Base-by-base conservation (phyloP, 306 rosid genomes). In the Gastrolobium villosum region DNA sequence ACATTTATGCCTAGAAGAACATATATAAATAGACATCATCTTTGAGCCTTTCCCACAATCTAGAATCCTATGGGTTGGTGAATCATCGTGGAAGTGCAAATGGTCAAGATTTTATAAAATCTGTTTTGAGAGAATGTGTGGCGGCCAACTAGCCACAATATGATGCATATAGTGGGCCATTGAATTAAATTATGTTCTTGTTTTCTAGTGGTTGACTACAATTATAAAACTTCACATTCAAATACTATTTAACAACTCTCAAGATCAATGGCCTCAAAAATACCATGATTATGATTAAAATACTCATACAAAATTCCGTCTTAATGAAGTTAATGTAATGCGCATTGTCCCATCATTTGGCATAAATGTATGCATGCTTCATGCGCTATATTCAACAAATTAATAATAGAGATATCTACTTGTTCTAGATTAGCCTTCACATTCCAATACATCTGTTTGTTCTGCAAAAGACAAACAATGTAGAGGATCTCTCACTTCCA, bases 31-130 rank as follows among this genome's bases (percentile, higher is more conserved):
- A 11, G 70, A 73, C 81, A 65, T 35, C 11, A 67, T 73, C 15
- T 11, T 72, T 48, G 53, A 65, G 65, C 41, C 72, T 72, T 72
- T 53, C 72, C 52, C 60, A 72, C 71, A 72, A 64, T 56, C 83
- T 71, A 82, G 71, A 78, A 50, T 31, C 55, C 2, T n/a, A 62
- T 43, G 73, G 56, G 83, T 52, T 79, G 83, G 68, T 83, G 70
- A 52, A 41, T 41, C 49, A 59, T 15, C 39, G 32, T 10, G 57
- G 7, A 48, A 65, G 5, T 35, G 66, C 76, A 75, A 48, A 41
- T 60, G 72, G 57, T 45, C 40, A 62, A 62, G 52, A 5, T 32
- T 4, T 35, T 11, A 75, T 63, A 28, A 75, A 49, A 49, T 26
- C 15, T 20, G 3, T 49, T 63, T 11, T 26, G 10, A 61, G 39